Evolutionary conservation across 768 basidiomycete genomes (phyloP).

Genomic region (Rhizopogon sp.): DNA sequence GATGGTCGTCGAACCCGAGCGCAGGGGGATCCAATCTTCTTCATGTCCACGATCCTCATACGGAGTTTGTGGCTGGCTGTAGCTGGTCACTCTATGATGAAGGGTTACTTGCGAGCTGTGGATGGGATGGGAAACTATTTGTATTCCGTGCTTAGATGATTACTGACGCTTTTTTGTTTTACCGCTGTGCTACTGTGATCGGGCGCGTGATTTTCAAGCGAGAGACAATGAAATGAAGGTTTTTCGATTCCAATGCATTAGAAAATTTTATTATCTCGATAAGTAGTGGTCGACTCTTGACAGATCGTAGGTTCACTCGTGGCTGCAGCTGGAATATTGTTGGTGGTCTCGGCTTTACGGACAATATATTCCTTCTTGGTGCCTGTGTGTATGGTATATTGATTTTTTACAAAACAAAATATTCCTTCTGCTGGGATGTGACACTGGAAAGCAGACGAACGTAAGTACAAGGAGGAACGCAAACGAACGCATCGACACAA

Average conservation of each 20-base stretch:
- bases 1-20: slow-evolving; percentile 69
- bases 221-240: no score
- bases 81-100: slow-evolving; percentile 92
- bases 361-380: no score
- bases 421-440: no score
- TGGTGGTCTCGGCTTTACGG: no score
- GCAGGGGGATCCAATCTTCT: slow-evolving; percentile 47
- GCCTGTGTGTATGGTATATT: no score
- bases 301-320: no score
- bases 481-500: neutral
- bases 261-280: neutral
- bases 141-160: slow-evolving; percentile 47
- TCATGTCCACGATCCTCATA: slow-evolving; percentile 81
- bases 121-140: slow-evolving; percentile 86
- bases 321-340: no score
- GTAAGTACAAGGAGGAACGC: no score
- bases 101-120: slow-evolving; percentile 81
- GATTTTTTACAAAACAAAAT: no score
- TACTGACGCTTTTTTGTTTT: neutral
- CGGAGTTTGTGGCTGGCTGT: slow-evolving; percentile 91
- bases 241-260: neutral
- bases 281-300: no score
- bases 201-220: neutral
- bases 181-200: neutral
- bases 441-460: no score